These are phyloP conservation scores for Lactarius quietus DNA, from an alignment of 768 basidiomycete species.

Conservation along the genomic window DNA sequence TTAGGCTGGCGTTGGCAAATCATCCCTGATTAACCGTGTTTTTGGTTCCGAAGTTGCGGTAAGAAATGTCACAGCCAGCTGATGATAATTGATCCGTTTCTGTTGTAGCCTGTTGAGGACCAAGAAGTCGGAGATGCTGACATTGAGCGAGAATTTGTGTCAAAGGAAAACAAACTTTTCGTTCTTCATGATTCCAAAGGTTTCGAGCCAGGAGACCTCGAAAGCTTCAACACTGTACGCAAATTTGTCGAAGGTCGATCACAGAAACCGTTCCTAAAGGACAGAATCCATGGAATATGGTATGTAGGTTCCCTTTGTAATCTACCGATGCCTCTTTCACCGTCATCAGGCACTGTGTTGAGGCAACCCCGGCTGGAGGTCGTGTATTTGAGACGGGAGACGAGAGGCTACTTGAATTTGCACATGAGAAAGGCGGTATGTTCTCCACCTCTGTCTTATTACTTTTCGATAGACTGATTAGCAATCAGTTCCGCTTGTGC, in stretches of 20 bases:
- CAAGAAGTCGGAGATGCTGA: neutral
- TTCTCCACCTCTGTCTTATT: too few species aligned
- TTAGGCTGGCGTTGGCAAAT: neutral
- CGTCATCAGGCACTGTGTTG: neutral
- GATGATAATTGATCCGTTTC: neutral
- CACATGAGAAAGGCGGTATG: neutral
- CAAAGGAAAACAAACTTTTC: neutral
- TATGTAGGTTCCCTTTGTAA: neutral
- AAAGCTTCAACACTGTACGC: neutral
- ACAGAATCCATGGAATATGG: neutral
- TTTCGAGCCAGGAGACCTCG: neutral
- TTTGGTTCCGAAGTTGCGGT: neutral
- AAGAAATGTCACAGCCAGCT: neutral
- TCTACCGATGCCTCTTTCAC: neutral
- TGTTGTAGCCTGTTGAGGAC: neutral
- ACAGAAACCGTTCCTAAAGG: fast-evolving
- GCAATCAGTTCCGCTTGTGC: too few species aligned
- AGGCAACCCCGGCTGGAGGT: neutral
- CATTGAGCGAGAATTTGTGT: neutral
- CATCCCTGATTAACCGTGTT: neutral
- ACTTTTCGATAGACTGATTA: too few species aligned
- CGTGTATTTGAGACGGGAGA: neutral
- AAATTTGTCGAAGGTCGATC: neutral
- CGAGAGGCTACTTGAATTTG: neutral
- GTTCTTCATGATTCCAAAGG: neutral